Evolutionary conservation across 176 grass and related monocot genomes (phyloP), one percentile per base, ranked within the genome.

Genomic region (Juncus effusus): DNA sequence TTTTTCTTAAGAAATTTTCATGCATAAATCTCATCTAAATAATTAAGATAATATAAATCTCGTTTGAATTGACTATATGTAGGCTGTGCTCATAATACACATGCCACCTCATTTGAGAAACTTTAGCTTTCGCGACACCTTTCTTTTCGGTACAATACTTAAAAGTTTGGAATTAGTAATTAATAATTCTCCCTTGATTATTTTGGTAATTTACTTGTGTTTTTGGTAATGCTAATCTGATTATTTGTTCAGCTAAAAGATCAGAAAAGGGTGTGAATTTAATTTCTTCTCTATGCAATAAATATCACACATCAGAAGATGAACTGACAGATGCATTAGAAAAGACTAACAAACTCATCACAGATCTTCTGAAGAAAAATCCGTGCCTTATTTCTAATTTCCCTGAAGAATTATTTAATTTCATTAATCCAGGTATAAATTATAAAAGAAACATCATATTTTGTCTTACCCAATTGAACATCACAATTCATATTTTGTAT

Each of bases 11-110:
- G 13, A 3, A 56, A 56, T 36, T 40, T 71, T 57, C 44, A 47
- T 47, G 44, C 44, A 47, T 47, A 47, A 35, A 44, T 65, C 14
- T 5, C 54, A 54, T 85, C 58, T 75, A 35, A 19, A 56, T 42
- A 61, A 54, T 38, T 40, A 64, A 51, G 42, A 74, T 64, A 45
- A 44, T 53, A 74, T 64, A 45, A 44, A 70, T 59, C 62, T 60
- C 41, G 60, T 56, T 65, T 63, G 76, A 73, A 59, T 77, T 77
- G 3, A 11, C 40, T 39, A 71, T 36, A 65, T 82, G 51, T 81
- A 99, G 94, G 88, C 88, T 10, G 50, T 89, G 74, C 88, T 99
- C 57, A 84, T 86, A 73, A 81, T 99, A 73, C 94, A 99, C 15
- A 56, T 87, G 76, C 94, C 94, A 19, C 75, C 61, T 4, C 60